Base-by-base conservation (phyloP, 345 rosid genomes). In the Erodium maritimum region DNA sequence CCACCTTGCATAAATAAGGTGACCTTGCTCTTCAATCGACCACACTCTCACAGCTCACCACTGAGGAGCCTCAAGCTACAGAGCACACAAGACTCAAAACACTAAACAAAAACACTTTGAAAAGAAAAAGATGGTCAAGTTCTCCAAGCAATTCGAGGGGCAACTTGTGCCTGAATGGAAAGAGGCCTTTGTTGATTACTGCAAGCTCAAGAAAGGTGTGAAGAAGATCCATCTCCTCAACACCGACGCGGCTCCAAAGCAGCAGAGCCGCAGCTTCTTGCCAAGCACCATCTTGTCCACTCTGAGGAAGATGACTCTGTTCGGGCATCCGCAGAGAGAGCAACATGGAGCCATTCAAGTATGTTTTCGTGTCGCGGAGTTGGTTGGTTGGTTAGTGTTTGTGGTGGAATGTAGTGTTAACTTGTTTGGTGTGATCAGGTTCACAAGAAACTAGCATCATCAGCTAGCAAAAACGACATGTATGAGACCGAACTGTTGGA, bases 161-260 rank as follows among this genome's bases (percentile, higher is more conserved):
- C 96, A 94, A 73, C 91, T 94, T 10, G 88, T 94, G 54, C 97
- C 99, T 4, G 97, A 94, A 62, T 90, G 99, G 99, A 94, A 84
- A 78, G 95, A 94, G 0, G 97, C 97, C 29, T 94, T 94, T 45
- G 93, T 94, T 50, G 96, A 94, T 80, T 94, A 90, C 62, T 82
- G 93, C 79, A 72, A 85, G 70, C 93, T 94, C 75, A 94, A 90
- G 79, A 81, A 85, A 58, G 90, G 84, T 64, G 73, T 94, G 37
- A 84, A 94, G 72, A 87, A 76, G 59, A 63, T 79, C 24, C 66
- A 61, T 19, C 59, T 54, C 11, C 54, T 29, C 19, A 50, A 61
- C 52, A 16, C 60, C 58, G 64, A 20, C 54, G 25, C 33, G 7
- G 33, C 33, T 7, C 33, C 33, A 25, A n/a, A n/a, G n/a, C n/a